A percentile compares a stretch with the other conserved stretches of the same genome.
phyloP scores from a whole-genome alignment of 2,329 filamentous ascomycete species.

The Nemania sp. region DNA sequence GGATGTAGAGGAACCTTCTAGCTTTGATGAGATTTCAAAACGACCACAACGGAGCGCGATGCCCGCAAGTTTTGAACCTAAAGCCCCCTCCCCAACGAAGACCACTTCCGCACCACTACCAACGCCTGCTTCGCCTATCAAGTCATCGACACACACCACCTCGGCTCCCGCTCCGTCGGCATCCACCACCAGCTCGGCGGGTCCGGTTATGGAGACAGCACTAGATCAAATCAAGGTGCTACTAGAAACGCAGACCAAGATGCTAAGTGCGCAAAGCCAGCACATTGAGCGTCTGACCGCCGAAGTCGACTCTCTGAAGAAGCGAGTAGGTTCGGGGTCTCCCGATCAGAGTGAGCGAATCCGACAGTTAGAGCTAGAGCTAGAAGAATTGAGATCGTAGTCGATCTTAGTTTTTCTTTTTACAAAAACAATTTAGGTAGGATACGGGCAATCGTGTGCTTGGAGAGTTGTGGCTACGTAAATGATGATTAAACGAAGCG shows the following conservation, averaged over 20 bases:
- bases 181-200: slow-evolving; percentile 51
- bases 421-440: slow-evolving; percentile 36
- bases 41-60: slow-evolving; percentile 71
- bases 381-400: slow-evolving; percentile 72
- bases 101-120: slow-evolving; percentile 55
- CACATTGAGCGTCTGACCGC: slow-evolving; percentile 77
- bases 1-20: slow-evolving; percentile 76
- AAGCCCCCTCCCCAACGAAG: slow-evolving; percentile 48
- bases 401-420: slow-evolving; percentile 13
- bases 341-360: slow-evolving; percentile 76
- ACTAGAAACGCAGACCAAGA: slow-evolving; percentile 80
- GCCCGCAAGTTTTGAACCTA: slow-evolving; percentile 48
- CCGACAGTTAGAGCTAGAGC: slow-evolving; percentile 74
- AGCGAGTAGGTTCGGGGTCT: slow-evolving; percentile 71
- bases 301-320: slow-evolving; percentile 86
- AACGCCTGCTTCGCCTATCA: slow-evolving; percentile 60
- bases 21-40: slow-evolving; percentile 87
- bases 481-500: slow-evolving; percentile 47
- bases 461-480: slow-evolving; percentile 37
- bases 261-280: slow-evolving; percentile 81
- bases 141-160: slow-evolving; percentile 55
- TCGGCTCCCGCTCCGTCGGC: slow-evolving; percentile 55
- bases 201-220: slow-evolving; percentile 70
- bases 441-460: slow-evolving; percentile 29
- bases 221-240: slow-evolving; percentile 82